Evolutionary conservation across 2,329 filamentous ascomycete species (phyloP).

Genomic region (Eutypella sp.): DNA sequence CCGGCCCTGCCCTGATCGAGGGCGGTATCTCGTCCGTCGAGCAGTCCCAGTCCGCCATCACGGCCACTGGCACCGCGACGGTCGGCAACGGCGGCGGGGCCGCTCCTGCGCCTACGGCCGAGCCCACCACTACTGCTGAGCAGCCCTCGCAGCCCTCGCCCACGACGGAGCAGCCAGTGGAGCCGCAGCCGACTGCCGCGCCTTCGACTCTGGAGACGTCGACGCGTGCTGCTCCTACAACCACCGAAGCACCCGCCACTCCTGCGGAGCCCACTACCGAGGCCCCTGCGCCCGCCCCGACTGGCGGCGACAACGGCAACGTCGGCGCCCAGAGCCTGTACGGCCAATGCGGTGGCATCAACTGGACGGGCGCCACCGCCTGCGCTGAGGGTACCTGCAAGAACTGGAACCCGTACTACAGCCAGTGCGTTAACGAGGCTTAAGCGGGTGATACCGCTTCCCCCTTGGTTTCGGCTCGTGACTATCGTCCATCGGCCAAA

Average conservation of each 20-base stretch:
- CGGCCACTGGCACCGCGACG: conserved; percentile 16
- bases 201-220: conserved; percentile 3
- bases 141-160: no score
- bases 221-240: conserved; percentile 8
- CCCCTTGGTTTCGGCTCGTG: no score
- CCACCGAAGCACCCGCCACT: conserved; percentile 4
- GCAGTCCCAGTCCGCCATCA: conserved; percentile 17
- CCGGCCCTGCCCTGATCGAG: conserved; percentile 21
- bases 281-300: conserved; percentile 1
- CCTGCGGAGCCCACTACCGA: conserved; percentile 4
- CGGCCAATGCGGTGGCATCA: conserved; percentile 40
- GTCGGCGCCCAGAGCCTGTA: conserved; percentile 21
- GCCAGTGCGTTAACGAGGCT: conserved; percentile 31
- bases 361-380: conserved; percentile 32
- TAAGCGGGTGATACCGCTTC: no score
- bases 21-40: conserved; percentile 22
- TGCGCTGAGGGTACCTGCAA: conserved; percentile 37
- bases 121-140: not conserved
- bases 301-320: conserved; percentile 7
- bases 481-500: no score
- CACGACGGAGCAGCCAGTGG: not conserved
- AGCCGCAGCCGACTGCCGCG: conserved; percentile 5
- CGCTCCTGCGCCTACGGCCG: conserved; percentile 1
- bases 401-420: conserved; percentile 39
- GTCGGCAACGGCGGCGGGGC: conserved; percentile 7